Evolutionary conservation across 176 grass and related monocot genomes (phyloP), one percentile per base, ranked within the genome.

Genomic region (Lolium perenne): DNA sequence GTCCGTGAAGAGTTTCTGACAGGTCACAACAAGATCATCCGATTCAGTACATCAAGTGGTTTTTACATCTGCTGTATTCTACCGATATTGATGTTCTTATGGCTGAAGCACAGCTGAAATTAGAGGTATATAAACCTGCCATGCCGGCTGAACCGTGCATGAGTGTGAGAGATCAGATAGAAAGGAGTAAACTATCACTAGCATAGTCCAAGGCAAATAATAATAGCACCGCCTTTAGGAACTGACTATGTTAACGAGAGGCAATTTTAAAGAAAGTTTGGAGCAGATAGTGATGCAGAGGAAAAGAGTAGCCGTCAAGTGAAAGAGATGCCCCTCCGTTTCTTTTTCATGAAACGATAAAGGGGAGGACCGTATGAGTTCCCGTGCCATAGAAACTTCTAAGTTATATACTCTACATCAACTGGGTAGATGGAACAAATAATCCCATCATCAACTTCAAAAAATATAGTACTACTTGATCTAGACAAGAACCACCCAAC

Each of bases 1-100:
- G 1, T 93, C 87, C 17, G 77, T 93, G 76, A 92, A 93, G 29
- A 93, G 81, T 75, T 92, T 95, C 95, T 98, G 87, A 75, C 4
- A 82, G 49, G 47, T 4, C 35, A 48, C 32, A 70, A 35, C 38
- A 23, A 40, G 55, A 48, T 16, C 12, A 13, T 63, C 48, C 12
- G 8, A 1, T 43, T 85, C 21, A 76, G 79, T 48, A 20, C 5
- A 6, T 17, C 47, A 35, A 12, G 8, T 64, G 8, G n/a, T 35
- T 29, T 29, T 23, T 15, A n/a, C 16, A 26, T 54, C 18, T n/a
- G 17, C 0, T 41, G 18, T 71, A 41, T 45, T 46, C 10, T 12
- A 10, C 5, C 41, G 6, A 10, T 14, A 38, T 40, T 13, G 12
- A 35, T 20, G 4, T 22, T n/a, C 18, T 68, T n/a, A 40, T 43